Conservation (phyloP, 306 rosid species). For the Mucuna pruriens region DNA sequence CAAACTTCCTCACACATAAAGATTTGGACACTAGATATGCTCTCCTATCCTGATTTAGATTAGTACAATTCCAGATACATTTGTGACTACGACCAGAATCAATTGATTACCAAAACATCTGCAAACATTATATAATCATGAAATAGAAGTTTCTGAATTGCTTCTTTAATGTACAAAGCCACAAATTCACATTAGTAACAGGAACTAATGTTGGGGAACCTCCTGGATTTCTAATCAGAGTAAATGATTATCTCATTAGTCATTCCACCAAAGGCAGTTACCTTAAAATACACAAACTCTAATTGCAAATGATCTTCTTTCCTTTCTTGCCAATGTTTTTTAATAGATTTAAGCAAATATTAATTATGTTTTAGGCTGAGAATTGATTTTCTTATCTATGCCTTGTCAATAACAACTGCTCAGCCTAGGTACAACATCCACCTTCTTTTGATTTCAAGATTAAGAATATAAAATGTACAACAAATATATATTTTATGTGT, state of each 20-base stretch:
- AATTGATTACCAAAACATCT: not conserved
- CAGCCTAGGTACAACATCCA: constrained; percentile 1
- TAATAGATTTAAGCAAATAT: not conserved
- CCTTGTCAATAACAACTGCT: not conserved
- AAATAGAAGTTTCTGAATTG: not conserved
- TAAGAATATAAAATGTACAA: too few species aligned
- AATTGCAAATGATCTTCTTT: not conserved
- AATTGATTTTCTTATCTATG: not conserved
- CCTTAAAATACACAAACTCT: too few species aligned
- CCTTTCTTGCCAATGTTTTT: constrained; percentile 8
- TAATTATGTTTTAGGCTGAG: not conserved
- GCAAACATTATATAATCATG: not conserved
- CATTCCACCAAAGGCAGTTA: constrained; percentile 16
- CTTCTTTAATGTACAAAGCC: not conserved
- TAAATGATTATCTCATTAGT: not conserved
- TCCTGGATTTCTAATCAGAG: not conserved
- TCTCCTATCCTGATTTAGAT: not conserved
- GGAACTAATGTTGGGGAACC: not conserved
- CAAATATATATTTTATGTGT: not conserved
- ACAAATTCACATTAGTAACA: not conserved
- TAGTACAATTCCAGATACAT: not conserved
- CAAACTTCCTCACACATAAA: not conserved
- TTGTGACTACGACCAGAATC: not conserved
- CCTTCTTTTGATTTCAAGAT: too few species aligned
- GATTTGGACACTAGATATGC: not conserved